Base-by-base conservation (phyloP, 768 basidiomycete genomes). In the Amanita thiersii region DNA sequence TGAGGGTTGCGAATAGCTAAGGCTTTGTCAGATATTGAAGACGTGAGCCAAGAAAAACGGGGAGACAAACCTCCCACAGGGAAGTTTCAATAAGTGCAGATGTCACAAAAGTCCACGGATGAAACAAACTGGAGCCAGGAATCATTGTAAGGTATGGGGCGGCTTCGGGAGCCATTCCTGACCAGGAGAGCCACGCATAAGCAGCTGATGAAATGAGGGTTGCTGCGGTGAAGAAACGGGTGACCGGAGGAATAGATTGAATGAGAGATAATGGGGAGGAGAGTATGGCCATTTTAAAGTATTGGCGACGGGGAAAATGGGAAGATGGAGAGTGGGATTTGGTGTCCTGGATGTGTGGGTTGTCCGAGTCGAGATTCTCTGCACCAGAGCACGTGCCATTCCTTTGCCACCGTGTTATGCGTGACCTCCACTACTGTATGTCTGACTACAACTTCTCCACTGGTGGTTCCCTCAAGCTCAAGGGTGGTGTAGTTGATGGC, bases 61-160 rank as follows among this genome's bases (percentile, higher is more conserved):
- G 37, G 28, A 29, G 20, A 70, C 83, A 53, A 43, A 91, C 96
- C 77, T 93, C 92, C 44, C 86, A 62, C 41, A 92, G 52, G 46
- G 72, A 81, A 35, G 79, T 77, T 64, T 99, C 96, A 12, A 96
- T 86, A 46, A 92, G 75, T 14, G 79, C 83, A 2, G 88, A 84
- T 3, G 86, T 92, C n/a, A 91, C 63, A 50, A 98, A 73, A 2
- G 90, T 90, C 96, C 96, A 99, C 34, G 94, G 94, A 47, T 81
- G 80, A 59, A 82, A 88, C 21, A 90, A 52, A 52, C 81, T 82
- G 30, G 75, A 72, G 10, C 90, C 92, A 3, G 92, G 92, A 8
- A 87, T 69, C 45, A 93, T 66, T 4, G 82, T 79, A 53, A 94
- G 68, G 62, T 85, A 93, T 21, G 83, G 78, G 20, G 54, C 68